Percentiles rank a stretch among this genome's conserved stretches.
Evolutionary conservation across 1,284 basidiomycete genomes (phyloP).

Genomic region (Trichosporon faecale): DNA sequence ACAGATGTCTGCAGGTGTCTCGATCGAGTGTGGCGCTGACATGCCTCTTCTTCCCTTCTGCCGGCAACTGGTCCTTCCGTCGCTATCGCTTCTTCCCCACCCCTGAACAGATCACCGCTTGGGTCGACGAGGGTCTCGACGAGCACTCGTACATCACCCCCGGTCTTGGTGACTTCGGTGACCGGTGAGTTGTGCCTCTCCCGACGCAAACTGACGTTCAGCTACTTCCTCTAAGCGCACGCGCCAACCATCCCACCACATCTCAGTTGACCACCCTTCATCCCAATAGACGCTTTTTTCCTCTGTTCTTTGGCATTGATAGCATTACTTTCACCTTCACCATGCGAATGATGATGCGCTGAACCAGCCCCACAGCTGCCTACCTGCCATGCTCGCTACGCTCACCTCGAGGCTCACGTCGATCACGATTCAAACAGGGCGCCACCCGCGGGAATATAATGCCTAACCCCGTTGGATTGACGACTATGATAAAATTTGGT

Average conservation of each 20-base stretch:
- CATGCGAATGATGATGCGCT: slow-evolving; percentile 9
- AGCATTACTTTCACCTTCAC: slow-evolving; percentile 10
- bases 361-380: background rate
- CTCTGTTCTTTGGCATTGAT: slow-evolving; percentile 10
- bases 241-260: background rate
- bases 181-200: slow-evolving; percentile 54
- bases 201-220: slow-evolving; percentile 17
- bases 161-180: slow-evolving; percentile 87
- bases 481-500: slow-evolving; percentile 1
- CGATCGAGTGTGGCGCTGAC: slow-evolving; percentile 2
- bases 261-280: background rate
- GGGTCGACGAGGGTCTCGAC: slow-evolving; percentile 94
- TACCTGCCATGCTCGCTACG: background rate
- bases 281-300: background rate
- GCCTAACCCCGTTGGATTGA: background rate
- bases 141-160: slow-evolving; percentile 66
- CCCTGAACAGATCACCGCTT: slow-evolving; percentile 75
- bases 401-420: background rate
- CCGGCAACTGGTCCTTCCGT: background rate
- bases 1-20: background rate
- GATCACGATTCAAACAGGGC: background rate
- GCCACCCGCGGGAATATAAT: slow-evolving; percentile 7
- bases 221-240: slow-evolving; percentile 31
- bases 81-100: background rate
- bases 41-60: background rate